These are phyloP conservation scores for Nakaseomyces delphensis DNA, from an alignment of 1,139 yeast genomes.

Conservation along the genomic window DNA sequence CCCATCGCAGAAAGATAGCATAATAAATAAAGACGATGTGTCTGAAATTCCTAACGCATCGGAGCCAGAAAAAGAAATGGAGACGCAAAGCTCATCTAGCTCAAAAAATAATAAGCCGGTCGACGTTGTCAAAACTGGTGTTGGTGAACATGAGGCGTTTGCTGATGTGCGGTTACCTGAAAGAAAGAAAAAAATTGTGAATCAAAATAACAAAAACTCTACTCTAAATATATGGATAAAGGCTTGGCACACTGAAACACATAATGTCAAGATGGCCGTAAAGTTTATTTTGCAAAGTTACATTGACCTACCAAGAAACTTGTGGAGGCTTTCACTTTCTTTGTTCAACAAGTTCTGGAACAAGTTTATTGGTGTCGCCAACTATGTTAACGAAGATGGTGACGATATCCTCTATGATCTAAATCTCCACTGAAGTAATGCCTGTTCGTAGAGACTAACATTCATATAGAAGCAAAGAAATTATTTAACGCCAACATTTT, in stretches of 20 bases:
- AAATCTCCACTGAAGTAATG: slow-evolving; percentile 18
- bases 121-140: background rate
- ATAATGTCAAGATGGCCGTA: slow-evolving; percentile 54
- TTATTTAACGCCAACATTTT: too few relatives aligned
- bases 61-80: background rate
- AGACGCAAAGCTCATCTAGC: background rate
- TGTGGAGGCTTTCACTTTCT: slow-evolving; percentile 44
- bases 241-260: slow-evolving; percentile 46
- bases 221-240: slow-evolving; percentile 20
- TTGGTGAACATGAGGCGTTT: slow-evolving; percentile 11
- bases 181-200: slow-evolving; percentile 11
- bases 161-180: slow-evolving; percentile 25
- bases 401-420: slow-evolving; percentile 23
- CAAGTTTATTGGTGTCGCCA: slow-evolving; percentile 49
- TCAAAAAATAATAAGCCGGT: background rate
- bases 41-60: background rate
- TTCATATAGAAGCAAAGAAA: too few relatives aligned
- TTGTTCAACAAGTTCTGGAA: slow-evolving; percentile 61
- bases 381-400: slow-evolving; percentile 27
- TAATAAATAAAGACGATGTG: background rate
- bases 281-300: slow-evolving; percentile 62
- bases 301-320: slow-evolving; percentile 54
- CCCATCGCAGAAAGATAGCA: background rate
- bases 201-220: slow-evolving; percentile 11
- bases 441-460: too few relatives aligned